These are phyloP conservation scores for Rhodotorula toruloides DNA, from an alignment of 768 basidiomycete genomes.

Conservation along the genomic window DNA sequence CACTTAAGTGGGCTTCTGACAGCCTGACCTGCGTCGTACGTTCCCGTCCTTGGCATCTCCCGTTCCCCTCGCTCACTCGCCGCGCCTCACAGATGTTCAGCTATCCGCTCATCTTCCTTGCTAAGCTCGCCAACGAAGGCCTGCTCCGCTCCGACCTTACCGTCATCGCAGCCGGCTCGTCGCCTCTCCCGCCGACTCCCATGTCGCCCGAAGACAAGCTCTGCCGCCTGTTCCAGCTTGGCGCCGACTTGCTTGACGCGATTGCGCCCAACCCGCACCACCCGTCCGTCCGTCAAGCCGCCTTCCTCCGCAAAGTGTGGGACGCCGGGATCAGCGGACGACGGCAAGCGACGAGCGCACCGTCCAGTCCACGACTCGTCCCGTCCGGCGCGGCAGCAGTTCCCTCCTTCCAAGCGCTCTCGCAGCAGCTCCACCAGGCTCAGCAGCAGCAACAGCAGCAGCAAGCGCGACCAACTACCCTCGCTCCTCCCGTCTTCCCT, in stretches of 20 bases:
- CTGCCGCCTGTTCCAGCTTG: slow-evolving; percentile 34
- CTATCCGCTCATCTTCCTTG: slow-evolving; percentile 36
- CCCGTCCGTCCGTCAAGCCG: slow-evolving; percentile 30
- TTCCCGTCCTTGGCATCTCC: not conserved
- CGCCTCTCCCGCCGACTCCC: slow-evolving; percentile 8
- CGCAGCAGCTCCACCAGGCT: not conserved
- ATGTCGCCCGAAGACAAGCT: slow-evolving; percentile 30
- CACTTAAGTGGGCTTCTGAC: slow-evolving; percentile 32
- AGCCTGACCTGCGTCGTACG: slow-evolving; percentile 36
- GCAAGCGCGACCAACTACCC: not conserved
- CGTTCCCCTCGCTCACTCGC: not conserved
- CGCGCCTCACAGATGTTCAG: slow-evolving; percentile 20
- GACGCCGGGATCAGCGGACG: slow-evolving; percentile 34
- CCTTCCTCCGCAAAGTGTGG: slow-evolving; percentile 34
- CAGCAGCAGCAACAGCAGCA: no score
- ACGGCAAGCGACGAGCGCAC: slow-evolving; percentile 14
- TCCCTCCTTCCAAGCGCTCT: not conserved
- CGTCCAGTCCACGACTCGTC: slow-evolving; percentile 12
- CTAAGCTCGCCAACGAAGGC: slow-evolving; percentile 35
- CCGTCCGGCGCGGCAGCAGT: not conserved
- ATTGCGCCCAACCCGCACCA: slow-evolving; percentile 32
- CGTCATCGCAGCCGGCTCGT: slow-evolving; percentile 17
- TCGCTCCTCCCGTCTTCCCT: not conserved
- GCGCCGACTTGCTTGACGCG: slow-evolving; percentile 37
- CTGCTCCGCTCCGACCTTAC: slow-evolving; percentile 31